phyloP scores from a whole-genome alignment of 2,329 filamentous ascomycete species.

The Talaromyces rugulosus region DNA sequence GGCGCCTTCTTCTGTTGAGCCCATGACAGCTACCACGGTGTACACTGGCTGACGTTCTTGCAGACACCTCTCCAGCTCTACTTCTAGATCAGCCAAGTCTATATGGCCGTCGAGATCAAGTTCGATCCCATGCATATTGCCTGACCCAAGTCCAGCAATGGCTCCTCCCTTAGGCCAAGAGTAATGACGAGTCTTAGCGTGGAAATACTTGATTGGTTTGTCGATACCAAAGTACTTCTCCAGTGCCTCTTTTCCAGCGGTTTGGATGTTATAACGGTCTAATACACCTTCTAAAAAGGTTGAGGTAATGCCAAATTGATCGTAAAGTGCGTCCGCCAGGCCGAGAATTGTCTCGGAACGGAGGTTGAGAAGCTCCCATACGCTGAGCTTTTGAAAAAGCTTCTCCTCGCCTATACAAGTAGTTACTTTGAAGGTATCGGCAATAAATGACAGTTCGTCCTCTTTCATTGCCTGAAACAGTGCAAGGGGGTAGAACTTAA shows the following conservation, averaged over 20 bases:
- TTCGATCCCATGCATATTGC: neutral
- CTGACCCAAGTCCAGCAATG: slow-evolving; percentile 14
- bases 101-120: neutral
- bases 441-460: neutral
- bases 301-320: neutral
- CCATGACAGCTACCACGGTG: slow-evolving; percentile 45
- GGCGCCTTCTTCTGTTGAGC: slow-evolving; percentile 47
- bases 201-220: slow-evolving; percentile 30
- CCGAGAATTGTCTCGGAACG: neutral
- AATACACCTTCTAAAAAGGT: neutral
- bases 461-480: neutral
- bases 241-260: neutral
- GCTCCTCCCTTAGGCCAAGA: slow-evolving; percentile 46
- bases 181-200: slow-evolving; percentile 44
- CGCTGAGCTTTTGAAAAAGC: neutral
- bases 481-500: neutral
- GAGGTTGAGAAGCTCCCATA: slow-evolving; percentile 1
- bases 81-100: neutral
- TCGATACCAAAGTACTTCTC: neutral
- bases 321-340: neutral
- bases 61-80: neutral
- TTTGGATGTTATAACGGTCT: neutral
- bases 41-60: slow-evolving; percentile 33
- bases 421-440: neutral
- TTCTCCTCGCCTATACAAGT: neutral